Percentiles rank a stretch among this genome's conserved stretches.
phyloP scores from a whole-genome alignment of 2,329 filamentous ascomycete genomes.

The Leptographium galeiforme region DNA sequence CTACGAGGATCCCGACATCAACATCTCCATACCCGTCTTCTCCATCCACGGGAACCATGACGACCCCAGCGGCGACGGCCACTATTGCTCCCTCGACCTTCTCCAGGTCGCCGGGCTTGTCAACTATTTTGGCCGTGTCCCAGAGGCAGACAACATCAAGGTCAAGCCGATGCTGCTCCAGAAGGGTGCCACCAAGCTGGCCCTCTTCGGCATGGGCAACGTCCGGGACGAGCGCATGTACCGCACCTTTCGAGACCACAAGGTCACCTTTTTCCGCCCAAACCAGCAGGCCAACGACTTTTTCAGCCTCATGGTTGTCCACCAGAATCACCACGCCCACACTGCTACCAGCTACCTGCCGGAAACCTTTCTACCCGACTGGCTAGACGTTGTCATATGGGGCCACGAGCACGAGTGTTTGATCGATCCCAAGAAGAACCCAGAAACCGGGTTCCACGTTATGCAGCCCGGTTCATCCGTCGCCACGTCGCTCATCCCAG shows the following conservation, averaged over 20 bases:
- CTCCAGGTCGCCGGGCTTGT: constrained; percentile 82
- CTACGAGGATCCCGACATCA: constrained; percentile 95
- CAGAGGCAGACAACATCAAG: constrained; percentile 85
- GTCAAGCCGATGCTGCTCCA: constrained; percentile 86
- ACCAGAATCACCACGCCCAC: constrained; percentile 91
- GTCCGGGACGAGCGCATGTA: constrained; percentile 92
- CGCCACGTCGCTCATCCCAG: constrained; percentile 79
- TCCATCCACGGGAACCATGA: constrained; percentile 98
- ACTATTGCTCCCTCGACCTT: constrained; percentile 80
- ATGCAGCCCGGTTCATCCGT: constrained; percentile 97
- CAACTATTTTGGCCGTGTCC: constrained; percentile 90
- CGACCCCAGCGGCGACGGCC: constrained; percentile 91
- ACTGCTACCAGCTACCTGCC: constrained; percentile 89
- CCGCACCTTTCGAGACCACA: constrained; percentile 81
- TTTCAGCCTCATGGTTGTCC: constrained; percentile 92
- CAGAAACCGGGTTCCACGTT: constrained; percentile 82
- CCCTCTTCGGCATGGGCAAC: constrained; percentile 88
- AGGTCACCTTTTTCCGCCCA: constrained; percentile 87
- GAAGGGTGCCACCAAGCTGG: constrained; percentile 85
- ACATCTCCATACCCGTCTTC: constrained; percentile 92
- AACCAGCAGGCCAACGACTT: constrained; percentile 70
- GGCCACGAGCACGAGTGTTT: constrained; percentile 95
- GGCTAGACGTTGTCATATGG: constrained; percentile 87
- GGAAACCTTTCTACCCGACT: constrained; percentile 82
- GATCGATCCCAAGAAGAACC: constrained; percentile 71